A percentile compares a stretch with the other conserved stretches of the same genome.
phyloP scores from a whole-genome alignment of 2,329 filamentous ascomycete species.

The Claviceps pazoutovae region DNA sequence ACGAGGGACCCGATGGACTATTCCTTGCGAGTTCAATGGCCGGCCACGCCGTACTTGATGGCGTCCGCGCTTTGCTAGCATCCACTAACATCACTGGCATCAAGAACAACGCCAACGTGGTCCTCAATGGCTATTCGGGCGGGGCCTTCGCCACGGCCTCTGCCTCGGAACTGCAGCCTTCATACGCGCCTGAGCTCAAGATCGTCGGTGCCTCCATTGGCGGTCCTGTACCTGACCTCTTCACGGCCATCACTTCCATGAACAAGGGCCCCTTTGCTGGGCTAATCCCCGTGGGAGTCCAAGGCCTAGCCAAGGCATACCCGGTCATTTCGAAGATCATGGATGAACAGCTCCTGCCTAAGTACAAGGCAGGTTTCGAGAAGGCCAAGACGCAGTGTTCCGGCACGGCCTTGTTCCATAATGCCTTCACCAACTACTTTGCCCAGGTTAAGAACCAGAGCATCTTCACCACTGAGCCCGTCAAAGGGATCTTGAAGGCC shows the following conservation, averaged over 20 bases:
- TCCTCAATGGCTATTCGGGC: conserved; percentile 28
- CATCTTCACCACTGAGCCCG: background rate
- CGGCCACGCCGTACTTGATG: conserved; percentile 29
- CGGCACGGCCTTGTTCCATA: background rate
- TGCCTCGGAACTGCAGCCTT: conserved; percentile 4
- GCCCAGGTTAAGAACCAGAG: background rate
- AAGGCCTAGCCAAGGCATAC: conserved; percentile 11
- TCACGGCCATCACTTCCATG: conserved; percentile 4
- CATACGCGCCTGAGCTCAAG: conserved; percentile 12
- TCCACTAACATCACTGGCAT: conserved; percentile 16
- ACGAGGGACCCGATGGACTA: conserved; percentile 27
- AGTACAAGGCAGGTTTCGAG: conserved; percentile 3
- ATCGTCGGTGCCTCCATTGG: conserved; percentile 11
- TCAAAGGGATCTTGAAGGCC: background rate
- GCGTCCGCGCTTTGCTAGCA: conserved; percentile 25
- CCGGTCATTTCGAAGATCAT: conserved; percentile 6
- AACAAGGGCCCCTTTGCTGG: conserved; percentile 9
- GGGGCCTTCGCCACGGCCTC: conserved; percentile 6
- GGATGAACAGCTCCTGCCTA: conserved; percentile 8
- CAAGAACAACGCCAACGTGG: conserved; percentile 16
- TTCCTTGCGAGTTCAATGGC: conserved; percentile 27
- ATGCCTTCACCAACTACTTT: background rate
- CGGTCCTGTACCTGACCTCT: conserved; percentile 9
- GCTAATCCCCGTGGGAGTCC: conserved; percentile 11
- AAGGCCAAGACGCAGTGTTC: background rate